Percentiles rank a stretch among this genome's conserved stretches.
Conservation (phyloP, 2,329 filamentous ascomycete species). For the Stachybotrys chartarum region DNA sequence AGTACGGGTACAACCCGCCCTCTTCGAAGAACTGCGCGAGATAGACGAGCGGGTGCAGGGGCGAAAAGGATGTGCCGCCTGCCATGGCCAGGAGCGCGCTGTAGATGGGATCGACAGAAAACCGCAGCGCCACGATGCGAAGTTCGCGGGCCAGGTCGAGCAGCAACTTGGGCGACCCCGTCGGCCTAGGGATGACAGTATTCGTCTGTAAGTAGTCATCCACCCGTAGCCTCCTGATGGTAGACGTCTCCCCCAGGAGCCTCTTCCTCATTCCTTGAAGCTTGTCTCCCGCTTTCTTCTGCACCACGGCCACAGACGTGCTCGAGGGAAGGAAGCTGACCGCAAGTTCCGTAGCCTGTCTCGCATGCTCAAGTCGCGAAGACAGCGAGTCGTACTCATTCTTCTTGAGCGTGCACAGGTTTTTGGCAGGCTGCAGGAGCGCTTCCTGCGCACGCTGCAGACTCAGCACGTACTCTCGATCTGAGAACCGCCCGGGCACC, state of each 20-base stretch:
- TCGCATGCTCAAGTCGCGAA: neutral
- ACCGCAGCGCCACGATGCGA: neutral
- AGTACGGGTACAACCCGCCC: neutral
- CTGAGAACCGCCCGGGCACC: neutral
- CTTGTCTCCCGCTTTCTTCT: neutral
- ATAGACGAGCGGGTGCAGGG: neutral
- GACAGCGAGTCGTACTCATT: neutral
- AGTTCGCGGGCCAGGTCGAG: neutral
- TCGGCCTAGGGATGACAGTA: neutral
- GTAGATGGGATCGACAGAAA: constrained; percentile 1
- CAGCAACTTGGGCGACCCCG: neutral
- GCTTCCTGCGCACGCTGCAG: constrained; percentile 1
- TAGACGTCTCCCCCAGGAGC: neutral
- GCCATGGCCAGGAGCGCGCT: constrained; percentile 1
- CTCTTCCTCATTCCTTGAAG: neutral
- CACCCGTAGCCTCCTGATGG: neutral
- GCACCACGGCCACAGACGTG: neutral
- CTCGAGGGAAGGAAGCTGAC: neutral
- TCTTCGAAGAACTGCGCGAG: constrained; percentile 1
- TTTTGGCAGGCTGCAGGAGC: neutral
- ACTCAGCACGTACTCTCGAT: neutral
- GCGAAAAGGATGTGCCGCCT: neutral
- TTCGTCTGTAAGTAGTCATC: neutral
- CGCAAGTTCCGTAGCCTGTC: neutral
- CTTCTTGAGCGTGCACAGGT: constrained; percentile 1